Evolutionary conservation across 495 filamentous ascomycete species (phyloP), one percentile per base, ranked within the genome.

Genomic region (Hypoxylon fuscum): DNA sequence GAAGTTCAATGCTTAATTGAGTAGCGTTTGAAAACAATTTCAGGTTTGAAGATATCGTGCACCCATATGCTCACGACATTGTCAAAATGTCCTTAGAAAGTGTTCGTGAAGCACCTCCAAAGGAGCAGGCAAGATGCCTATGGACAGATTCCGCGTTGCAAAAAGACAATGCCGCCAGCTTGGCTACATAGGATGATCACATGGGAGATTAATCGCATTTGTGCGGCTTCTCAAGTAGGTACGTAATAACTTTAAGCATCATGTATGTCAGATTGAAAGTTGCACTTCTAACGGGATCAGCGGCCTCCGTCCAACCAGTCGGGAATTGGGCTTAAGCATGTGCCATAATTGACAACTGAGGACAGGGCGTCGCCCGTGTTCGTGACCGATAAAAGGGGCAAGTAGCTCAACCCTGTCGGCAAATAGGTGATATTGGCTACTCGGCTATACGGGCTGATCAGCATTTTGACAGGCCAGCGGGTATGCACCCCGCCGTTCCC

Each of bases 201-300:
- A n/a, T n/a, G n/a, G n/a, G n/a, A n/a, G n/a, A n/a, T n/a, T n/a
- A n/a, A n/a, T n/a, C n/a, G n/a, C n/a, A n/a, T n/a, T n/a, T n/a
- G n/a, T n/a, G n/a, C n/a, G n/a, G n/a, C n/a, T n/a, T n/a, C n/a
- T n/a, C n/a, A n/a, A n/a, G n/a, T n/a, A n/a, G n/a, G n/a, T n/a
- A n/a, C n/a, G n/a, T n/a, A n/a, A n/a, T n/a, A n/a, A n/a, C n/a
- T n/a, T n/a, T n/a, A n/a, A n/a, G n/a, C n/a, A n/a, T n/a, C n/a
- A n/a, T 67, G 64, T 59, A 67, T 67, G 64, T 67, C 64, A 67
- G 64, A 67, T 57, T 47, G n/a, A n/a, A 40, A 37, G 58, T 38
- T 62, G 57, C 53, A 62, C 12, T 18, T 18, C 35, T 18, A 45
- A 32, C 23, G 21, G 35, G 18, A 20, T 3, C 15, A 18, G 21